Base-by-base conservation (phyloP, 208 protist species). In the Vickermania spadyakhi region DNA sequence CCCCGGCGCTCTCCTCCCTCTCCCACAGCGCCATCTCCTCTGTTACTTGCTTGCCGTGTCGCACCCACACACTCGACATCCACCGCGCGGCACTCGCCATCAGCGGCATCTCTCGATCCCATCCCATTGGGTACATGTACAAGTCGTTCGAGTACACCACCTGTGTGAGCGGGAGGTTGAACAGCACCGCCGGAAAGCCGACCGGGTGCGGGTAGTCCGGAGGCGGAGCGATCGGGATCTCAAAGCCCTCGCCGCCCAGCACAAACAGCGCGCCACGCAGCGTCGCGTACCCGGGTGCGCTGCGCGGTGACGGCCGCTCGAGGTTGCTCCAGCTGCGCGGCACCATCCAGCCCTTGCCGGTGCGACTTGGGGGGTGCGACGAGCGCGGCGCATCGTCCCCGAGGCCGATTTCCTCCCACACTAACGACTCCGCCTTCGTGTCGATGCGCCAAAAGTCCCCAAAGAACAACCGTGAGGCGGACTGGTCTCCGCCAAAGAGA, bases 401-500 rank as follows among this genome's bases (percentile, higher is more conserved):
- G 31, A 22, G 31, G 31, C 27, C 27, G 13, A 77, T 62, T 51
- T 56, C 52, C 28, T 58, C 26, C 77, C 76, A 84, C 1, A 13
- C 11, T 1, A 51, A 59, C 11, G 1, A 14, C 0, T 31, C 31
- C 21, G 30, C 26, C 1, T n/a, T 29, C 7, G 75, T 62, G 58
- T 85, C 68, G 11, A 91, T 60, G 42, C 31, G 57, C 84, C 88
- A 94, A 28, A 86, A 78, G 64, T 91, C 82, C 52, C 77, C 66
- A 64, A 77, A 94, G 75, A 91, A 94, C 25, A 72, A 3, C 7
- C 60, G 25, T 21, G 52, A 14, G n/a, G 75, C 56, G 56, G 85
- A 78, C n/a, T 66, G 67, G 51, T 94, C 88, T 0, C 88, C 88
- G 36, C 88, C 88, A 29, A 84, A 85, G 36, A 94, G 64, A 62